Evolutionary conservation across 257 asterid genomes (phyloP), one percentile per base, ranked within the genome.

Genomic region (Anisodus tanguticus): DNA sequence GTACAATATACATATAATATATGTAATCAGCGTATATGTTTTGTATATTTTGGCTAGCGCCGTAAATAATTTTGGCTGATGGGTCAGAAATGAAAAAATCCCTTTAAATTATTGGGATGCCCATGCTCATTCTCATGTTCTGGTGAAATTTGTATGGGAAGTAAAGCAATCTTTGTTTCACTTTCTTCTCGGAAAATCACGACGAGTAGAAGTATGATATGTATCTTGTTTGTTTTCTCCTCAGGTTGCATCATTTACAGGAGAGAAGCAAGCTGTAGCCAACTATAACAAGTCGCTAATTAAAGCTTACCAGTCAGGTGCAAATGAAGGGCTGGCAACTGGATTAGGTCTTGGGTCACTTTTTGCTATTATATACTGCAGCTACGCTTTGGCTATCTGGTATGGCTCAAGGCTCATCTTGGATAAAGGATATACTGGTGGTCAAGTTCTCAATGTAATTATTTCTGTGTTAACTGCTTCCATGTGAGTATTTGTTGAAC

Each of bases 361-460:
- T 22, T 89, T 92, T 92, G 87, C 88, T 51, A 88, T 94, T 55
- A 78, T 93, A 89, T 94, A 90, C 88, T 90, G 92, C 84, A 93
- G 97, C 86, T 94, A 94, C 26, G 97, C 91, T 83, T 88, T 94
- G 90, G 98, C 94, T 22, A 91, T 94, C 55, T 94, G 98, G 98
- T 94, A 85, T 45, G 98, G 98, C 1, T 86, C 90, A 3, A 93
- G 51, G 91, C 63, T 93, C 92, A 90, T 94, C 67, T 35, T 90
- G 79, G 91, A 91, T 2, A 88, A 90, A 88, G 91, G 89, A 47
- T 90, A 90, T 53, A 83, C 90, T 0, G 98, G 98, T 8, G 98
- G 98, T 55, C 90, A 89, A 35, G 87, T 90, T 2, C 83, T 94
- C 51, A 93, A 92, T 10, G 94, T 92, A 1, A 93, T 92, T 13